Evolutionary conservation across 352 stramenopile genomes (phyloP).

Genomic region (Phytophthora capsici): DNA sequence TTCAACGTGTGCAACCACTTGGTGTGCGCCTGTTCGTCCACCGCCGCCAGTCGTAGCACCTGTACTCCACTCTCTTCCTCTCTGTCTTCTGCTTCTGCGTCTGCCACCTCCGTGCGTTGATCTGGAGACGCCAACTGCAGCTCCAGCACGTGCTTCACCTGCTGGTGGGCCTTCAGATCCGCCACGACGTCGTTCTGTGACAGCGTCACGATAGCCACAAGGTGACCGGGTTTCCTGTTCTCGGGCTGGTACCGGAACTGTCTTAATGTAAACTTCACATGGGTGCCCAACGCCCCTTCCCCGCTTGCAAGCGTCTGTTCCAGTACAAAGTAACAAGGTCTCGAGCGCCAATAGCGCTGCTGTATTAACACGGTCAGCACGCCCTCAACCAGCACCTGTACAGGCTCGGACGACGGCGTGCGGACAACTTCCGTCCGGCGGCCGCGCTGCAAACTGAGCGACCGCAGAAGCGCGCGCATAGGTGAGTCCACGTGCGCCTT

Average conservation of each 20-base stretch:
- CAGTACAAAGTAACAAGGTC: conserved; percentile 65
- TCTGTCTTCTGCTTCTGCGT: conserved; percentile 3
- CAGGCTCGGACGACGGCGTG: neutral
- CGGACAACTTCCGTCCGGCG: conserved; percentile 10
- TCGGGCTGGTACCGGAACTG: conserved; percentile 60
- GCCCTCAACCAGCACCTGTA: conserved; percentile 54
- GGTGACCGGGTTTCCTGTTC: conserved; percentile 26
- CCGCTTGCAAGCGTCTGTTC: conserved; percentile 33
- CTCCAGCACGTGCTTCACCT: conserved; percentile 63
- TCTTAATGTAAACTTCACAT: conserved; percentile 43
- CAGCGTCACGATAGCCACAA: conserved; percentile 54
- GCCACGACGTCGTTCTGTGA: conserved; percentile 63
- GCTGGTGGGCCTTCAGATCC: conserved; percentile 48
- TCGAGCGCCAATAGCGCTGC: conserved; percentile 67
- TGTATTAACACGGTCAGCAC: conserved; percentile 56
- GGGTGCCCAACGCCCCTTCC: neutral
- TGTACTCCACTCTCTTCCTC: conserved; percentile 14
- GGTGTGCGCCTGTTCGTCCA: conserved; percentile 39
- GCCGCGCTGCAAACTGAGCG: conserved; percentile 40
- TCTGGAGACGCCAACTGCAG: conserved; percentile 37
- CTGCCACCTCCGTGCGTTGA: conserved; percentile 21
- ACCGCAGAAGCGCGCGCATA: conserved; percentile 41
- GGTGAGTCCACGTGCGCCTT: conserved; percentile 40
- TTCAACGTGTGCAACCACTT: conserved; percentile 59
- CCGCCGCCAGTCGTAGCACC: conserved; percentile 50